Percentiles rank a stretch among this genome's conserved stretches.
phyloP scores from a whole-genome alignment of 2,329 filamentous ascomycete genomes.

The Penicillium crustosum region DNA sequence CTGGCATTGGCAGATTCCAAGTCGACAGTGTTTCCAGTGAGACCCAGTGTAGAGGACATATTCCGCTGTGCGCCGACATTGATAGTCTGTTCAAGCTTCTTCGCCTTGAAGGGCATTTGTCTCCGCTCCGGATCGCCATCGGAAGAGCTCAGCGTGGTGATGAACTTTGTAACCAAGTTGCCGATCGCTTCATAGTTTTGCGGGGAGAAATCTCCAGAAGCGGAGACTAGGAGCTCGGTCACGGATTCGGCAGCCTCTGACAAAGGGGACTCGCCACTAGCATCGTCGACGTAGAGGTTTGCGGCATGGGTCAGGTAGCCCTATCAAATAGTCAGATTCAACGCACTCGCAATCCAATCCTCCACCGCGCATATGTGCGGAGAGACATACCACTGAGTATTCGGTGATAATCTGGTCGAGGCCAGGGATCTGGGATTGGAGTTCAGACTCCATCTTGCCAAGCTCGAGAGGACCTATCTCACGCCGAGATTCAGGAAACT shows the following conservation, averaged over 20 bases:
- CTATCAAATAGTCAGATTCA: constrained; percentile 28
- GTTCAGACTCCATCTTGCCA: constrained; percentile 75
- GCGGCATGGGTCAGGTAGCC: constrained; percentile 95
- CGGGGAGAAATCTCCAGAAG: constrained; percentile 76
- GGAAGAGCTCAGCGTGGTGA: constrained; percentile 72
- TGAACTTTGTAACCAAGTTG: constrained; percentile 85
- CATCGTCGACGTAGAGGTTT: constrained; percentile 73
- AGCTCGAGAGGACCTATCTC: neutral
- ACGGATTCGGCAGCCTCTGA: constrained; percentile 80
- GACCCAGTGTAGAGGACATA: constrained; percentile 90
- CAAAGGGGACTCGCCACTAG: constrained; percentile 70
- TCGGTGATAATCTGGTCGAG: constrained; percentile 87
- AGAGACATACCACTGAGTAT: constrained; percentile 67
- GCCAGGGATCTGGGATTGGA: constrained; percentile 77
- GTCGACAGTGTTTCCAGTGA: constrained; percentile 81
- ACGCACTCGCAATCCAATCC: neutral
- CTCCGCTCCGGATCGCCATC: constrained; percentile 69
- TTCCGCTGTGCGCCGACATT: constrained; percentile 92
- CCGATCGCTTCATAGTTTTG: constrained; percentile 76
- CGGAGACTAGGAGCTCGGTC: constrained; percentile 85
- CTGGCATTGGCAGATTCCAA: constrained; percentile 88
- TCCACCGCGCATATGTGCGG: neutral
- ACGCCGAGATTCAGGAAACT: neutral
- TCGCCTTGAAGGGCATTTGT: constrained; percentile 73
- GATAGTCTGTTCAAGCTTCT: constrained; percentile 87